Conservation (phyloP, 441 rosid genomes). For the Sinapis alba region DNA sequence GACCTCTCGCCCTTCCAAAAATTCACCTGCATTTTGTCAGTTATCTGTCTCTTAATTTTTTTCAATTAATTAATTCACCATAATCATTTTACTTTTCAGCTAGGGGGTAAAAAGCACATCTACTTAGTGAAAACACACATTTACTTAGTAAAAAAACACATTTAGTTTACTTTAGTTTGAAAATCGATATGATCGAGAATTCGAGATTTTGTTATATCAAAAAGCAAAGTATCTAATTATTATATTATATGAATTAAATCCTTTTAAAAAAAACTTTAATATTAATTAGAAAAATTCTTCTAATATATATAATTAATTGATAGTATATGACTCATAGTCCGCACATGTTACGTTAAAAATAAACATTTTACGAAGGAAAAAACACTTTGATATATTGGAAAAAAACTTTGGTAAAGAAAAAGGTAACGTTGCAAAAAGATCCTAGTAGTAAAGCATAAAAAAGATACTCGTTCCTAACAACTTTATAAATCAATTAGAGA, state of each 20-base stretch:
- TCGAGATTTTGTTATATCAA: slow-evolving; percentile 20
- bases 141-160: slow-evolving; percentile 16
- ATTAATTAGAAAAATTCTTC: not conserved
- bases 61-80: not conserved
- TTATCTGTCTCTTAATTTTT: slow-evolving; percentile 54
- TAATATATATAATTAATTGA: not conserved
- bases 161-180: slow-evolving; percentile 26
- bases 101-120: slow-evolving; percentile 4
- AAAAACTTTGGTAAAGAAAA: slow-evolving; percentile 16
- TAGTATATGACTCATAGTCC: not conserved
- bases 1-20: slow-evolving; percentile 66
- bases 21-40: slow-evolving; percentile 92
- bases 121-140: too few relatives aligned
- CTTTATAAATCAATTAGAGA: not conserved
- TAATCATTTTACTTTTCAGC: slow-evolving; percentile 25
- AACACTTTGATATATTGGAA: slow-evolving; percentile 1
- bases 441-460: slow-evolving; percentile 30
- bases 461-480: slow-evolving; percentile 34
- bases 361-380: not conserved
- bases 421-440: slow-evolving; percentile 27
- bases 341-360: not conserved
- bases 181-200: slow-evolving; percentile 30
- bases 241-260: too few relatives aligned
- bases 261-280: too few relatives aligned
- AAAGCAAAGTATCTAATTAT: not conserved